Evolutionary conservation across 2,329 filamentous ascomycete genomes (phyloP), one percentile per base, ranked within the genome.

Genomic region (Aspergillus pseudotamarii): DNA sequence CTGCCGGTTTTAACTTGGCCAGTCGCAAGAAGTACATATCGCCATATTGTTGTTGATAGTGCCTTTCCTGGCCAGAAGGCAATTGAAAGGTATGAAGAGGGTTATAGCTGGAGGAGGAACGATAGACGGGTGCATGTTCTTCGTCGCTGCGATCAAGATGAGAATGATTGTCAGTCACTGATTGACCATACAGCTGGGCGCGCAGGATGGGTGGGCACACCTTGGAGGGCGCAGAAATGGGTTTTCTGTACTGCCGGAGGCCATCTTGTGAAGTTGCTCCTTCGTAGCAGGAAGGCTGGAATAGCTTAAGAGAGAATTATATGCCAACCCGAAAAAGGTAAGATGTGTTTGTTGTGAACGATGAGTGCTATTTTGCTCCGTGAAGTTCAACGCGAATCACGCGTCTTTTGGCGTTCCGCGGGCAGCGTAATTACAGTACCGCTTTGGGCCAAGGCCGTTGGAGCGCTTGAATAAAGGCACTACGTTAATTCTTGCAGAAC

Each of bases 11-110:
- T 76, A 99, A 87, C 79, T 91, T 91, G 43, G 92, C 88, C 28
- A 99, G 85, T 14, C 95, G 91, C 70, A 97, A 78, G 76, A 97
- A 99, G 84, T 99, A 99, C 88, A 98, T 94, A 79, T 99, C 95
- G 66, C 91, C 92, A 85, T 92, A 99, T 80, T 99, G 95, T 77
- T 98, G 95, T 76, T 94, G 85, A 77, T 98, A 99, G 60, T 93
- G 90, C 65, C 84, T 83, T 41, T 83, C 79, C 48, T 83, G 78
- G 30, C 85, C 86, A 66, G 83, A 89, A 28, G 91, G 86, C 11
- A 98, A 86, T 56, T 82, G 82, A 78, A 93, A 98, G 9, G 89
- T 91, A 60, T 88, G 81, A 32, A 96, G 84, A 0, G 94, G 89
- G 61, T 88, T 89, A 82, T 97, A 98, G 60, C 79, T 71, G 3